Conservation (phyloP, 495 filamentous ascomycete genomes). For the Aspergillus avenaceus region DNA sequence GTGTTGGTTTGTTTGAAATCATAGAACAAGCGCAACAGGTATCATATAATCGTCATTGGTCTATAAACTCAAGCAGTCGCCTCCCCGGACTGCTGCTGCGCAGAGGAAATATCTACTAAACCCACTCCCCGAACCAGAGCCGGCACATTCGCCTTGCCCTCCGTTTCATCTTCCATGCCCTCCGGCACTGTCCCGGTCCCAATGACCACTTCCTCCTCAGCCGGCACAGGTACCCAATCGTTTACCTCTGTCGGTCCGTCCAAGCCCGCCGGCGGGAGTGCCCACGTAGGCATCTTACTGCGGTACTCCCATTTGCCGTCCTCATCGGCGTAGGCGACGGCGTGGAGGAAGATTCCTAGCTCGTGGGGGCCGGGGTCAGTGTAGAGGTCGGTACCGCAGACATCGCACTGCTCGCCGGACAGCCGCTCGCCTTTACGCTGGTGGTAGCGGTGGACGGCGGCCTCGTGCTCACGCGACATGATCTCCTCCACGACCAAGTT, state of each 20-base stretch:
- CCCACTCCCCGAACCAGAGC: conserved; percentile 19
- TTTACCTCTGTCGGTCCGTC: conserved; percentile 56
- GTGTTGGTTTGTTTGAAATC: too few relatives aligned
- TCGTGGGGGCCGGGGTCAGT: conserved; percentile 87
- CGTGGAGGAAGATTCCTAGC: conserved; percentile 89
- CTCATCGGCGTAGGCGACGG: conserved; percentile 77
- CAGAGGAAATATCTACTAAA: conserved; percentile 17
- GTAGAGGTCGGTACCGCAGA: conserved; percentile 86
- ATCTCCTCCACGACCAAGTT: conserved; percentile 36
- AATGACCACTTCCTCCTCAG: conserved; percentile 33
- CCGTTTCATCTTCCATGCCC: conserved; percentile 12
- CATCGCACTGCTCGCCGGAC: conserved; percentile 73
- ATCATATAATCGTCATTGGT: not conserved
- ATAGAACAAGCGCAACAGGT: not conserved
- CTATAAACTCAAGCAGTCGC: not conserved
- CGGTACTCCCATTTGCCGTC: conserved; percentile 81
- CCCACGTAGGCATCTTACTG: conserved; percentile 82
- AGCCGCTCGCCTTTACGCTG: conserved; percentile 80
- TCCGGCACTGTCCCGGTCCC: conserved; percentile 34
- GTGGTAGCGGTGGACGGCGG: conserved; percentile 82
- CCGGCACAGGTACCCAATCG: conserved; percentile 32
- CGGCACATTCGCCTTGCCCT: conserved; percentile 1
- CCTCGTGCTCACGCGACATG: conserved; percentile 61
- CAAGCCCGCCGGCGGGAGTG: conserved; percentile 62
- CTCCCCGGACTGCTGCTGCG: not conserved